phyloP scores from a whole-genome alignment of 371 early-diverging fungal species.

The Blakeslea trispora region DNA sequence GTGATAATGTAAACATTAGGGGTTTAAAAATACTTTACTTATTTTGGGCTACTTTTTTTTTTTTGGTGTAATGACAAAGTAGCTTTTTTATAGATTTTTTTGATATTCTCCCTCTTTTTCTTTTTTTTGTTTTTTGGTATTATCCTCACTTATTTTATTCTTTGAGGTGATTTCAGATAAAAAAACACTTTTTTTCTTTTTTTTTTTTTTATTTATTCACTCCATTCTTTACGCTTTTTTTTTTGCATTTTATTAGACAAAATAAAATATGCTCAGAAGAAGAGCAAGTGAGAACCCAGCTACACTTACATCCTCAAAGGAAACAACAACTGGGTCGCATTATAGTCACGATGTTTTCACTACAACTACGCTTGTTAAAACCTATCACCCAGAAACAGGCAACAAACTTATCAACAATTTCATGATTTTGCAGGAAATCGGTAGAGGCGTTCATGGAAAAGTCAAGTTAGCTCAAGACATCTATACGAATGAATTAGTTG shows the following conservation, averaged over 20 bases:
- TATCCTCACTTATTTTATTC: no score
- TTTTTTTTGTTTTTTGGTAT: no score
- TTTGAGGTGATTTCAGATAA: no score
- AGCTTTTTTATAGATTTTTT: no score
- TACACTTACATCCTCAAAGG: background rate
- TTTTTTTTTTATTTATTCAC: background rate
- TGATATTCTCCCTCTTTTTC: no score
- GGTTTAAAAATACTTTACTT: no score
- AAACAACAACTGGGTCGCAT: background rate
- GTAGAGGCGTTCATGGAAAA: slow-evolving; percentile 95
- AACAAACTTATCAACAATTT: slow-evolving; percentile 94
- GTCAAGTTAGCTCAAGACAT: slow-evolving; percentile 87
- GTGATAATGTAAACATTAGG: no score
- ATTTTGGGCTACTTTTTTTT: no score
- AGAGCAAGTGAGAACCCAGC: slow-evolving; percentile 6
- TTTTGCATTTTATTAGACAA: background rate
- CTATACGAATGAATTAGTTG: slow-evolving; percentile 74
- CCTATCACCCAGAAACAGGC: slow-evolving; percentile 82
- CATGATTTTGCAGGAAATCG: slow-evolving; percentile 88
- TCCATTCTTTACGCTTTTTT: background rate
- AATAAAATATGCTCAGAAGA: background rate
- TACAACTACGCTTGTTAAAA: slow-evolving; percentile 66
- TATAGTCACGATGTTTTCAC: slow-evolving; percentile 19
- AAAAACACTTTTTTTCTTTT: background rate
- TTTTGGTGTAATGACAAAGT: no score